Conservation (phyloP, 257 asterid species). For the Linderniella brevidens region DNA sequence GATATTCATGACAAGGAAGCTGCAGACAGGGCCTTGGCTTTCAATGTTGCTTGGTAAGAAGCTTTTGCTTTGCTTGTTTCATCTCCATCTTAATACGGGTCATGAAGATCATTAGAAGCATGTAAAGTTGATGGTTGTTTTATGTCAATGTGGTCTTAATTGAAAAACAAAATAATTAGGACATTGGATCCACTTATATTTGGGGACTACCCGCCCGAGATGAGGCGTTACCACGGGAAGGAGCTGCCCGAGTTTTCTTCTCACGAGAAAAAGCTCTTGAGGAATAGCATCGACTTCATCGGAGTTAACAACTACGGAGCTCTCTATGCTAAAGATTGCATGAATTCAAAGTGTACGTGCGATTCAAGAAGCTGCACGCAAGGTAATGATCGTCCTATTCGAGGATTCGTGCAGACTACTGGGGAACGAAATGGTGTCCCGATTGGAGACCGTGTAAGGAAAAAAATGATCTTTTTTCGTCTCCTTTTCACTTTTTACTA, state of each 20-base stretch:
- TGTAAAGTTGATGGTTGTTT: neutral
- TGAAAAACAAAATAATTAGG: slow-evolving; percentile 34
- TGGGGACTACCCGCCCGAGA: slow-evolving; percentile 74
- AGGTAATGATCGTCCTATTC: slow-evolving; percentile 42
- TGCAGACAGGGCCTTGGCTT: slow-evolving; percentile 50
- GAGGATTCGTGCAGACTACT: slow-evolving; percentile 30
- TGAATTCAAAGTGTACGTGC: slow-evolving; percentile 32
- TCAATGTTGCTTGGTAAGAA: slow-evolving; percentile 54
- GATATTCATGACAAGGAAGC: slow-evolving; percentile 35
- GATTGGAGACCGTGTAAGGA: slow-evolving; percentile 62
- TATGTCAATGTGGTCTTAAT: neutral
- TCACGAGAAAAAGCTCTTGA: slow-evolving; percentile 32
- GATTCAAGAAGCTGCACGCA: slow-evolving; percentile 19
- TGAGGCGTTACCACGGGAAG: slow-evolving; percentile 42
- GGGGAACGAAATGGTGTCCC: slow-evolving; percentile 36
- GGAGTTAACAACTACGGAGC: slow-evolving; percentile 64
- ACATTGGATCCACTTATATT: slow-evolving; percentile 41
- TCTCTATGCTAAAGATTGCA: slow-evolving; percentile 57
- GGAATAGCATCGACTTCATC: slow-evolving; percentile 44
- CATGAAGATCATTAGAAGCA: neutral
- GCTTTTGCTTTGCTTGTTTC: too few relatives aligned
- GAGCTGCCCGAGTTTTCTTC: slow-evolving; percentile 41
- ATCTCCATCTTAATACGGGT: neutral
- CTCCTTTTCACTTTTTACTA: neutral
- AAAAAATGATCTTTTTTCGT: neutral